A percentile compares a stretch with the other conserved stretches of the same genome.
phyloP scores from a whole-genome alignment of 2,329 filamentous ascomycete genomes.

The Exophiala calicioides region DNA sequence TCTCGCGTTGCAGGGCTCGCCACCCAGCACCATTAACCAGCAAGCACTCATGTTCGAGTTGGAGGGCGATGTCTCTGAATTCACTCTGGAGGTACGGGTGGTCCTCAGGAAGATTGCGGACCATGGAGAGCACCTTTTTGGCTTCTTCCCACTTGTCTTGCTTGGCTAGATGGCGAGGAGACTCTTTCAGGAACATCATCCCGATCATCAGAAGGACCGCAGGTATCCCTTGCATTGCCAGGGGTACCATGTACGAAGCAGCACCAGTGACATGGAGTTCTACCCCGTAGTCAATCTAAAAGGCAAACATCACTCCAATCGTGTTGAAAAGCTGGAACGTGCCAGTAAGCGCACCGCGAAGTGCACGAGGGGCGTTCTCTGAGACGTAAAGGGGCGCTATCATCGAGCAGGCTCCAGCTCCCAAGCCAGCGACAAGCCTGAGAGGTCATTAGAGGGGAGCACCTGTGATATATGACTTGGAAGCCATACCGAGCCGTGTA shows the following conservation, averaged over 20 bases:
- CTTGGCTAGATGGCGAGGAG: conserved; percentile 51
- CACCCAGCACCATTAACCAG: conserved; percentile 54
- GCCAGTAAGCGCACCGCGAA: conserved; percentile 38
- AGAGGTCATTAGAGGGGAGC: not conserved
- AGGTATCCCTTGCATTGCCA: conserved; percentile 38
- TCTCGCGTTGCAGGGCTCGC: conserved; percentile 63
- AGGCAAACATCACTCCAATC: conserved; percentile 38
- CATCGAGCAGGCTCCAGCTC: conserved; percentile 37
- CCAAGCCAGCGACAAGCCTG: conserved; percentile 38
- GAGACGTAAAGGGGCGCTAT: conserved; percentile 40
- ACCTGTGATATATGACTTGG: no score
- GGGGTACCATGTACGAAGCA: conserved; percentile 34
- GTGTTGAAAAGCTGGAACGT: conserved; percentile 38
- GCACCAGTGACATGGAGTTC: conserved; percentile 32
- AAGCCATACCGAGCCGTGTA: conserved; percentile 51
- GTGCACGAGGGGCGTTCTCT: conserved; percentile 37
- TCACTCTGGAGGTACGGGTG: conserved; percentile 60
- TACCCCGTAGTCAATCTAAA: conserved; percentile 41
- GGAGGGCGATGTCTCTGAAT: conserved; percentile 60
- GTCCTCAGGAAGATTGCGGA: conserved; percentile 56
- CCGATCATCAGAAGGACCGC: conserved; percentile 35
- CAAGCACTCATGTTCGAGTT: conserved; percentile 62
- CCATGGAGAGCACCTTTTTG: conserved; percentile 54
- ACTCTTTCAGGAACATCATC: conserved; percentile 36
- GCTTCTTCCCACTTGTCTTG: conserved; percentile 69